Conservation (phyloP, 1,139 yeast species). For the Geotrichum fermentans region DNA sequence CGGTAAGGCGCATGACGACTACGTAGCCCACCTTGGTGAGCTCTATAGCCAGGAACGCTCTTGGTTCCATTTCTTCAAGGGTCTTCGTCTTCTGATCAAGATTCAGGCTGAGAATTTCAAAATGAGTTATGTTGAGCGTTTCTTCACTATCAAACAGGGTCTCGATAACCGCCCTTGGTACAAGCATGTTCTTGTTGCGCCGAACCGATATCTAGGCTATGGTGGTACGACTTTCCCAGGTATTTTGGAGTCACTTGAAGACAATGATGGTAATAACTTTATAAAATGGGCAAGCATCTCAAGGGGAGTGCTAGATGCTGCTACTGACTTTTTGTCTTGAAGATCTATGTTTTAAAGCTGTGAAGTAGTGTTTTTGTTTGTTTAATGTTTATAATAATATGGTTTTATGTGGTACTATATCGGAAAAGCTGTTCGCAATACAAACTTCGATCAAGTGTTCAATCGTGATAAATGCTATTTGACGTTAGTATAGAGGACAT, state of each 20-base stretch:
- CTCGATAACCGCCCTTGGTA: constrained; percentile 73
- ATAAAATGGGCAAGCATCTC: constrained; percentile 11
- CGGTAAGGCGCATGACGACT: constrained; percentile 32
- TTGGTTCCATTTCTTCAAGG: constrained; percentile 32
- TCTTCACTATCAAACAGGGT: constrained; percentile 60
- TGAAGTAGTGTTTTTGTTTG: too few species aligned
- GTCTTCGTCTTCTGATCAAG: constrained; percentile 28
- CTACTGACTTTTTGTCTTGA: not conserved
- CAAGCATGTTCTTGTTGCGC: constrained; percentile 76
- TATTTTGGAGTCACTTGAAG: constrained; percentile 73
- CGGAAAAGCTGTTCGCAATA: too few species aligned
- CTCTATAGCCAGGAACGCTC: constrained; percentile 30
- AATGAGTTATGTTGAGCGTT: constrained; percentile 48
- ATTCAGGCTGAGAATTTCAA: constrained; percentile 37
- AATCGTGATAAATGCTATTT: too few species aligned
- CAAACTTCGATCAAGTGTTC: too few species aligned
- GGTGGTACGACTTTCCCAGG: constrained; percentile 82
- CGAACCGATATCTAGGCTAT: constrained; percentile 82
- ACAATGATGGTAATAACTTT: constrained; percentile 28
- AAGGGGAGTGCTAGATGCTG: constrained; percentile 1
- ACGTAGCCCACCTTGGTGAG: constrained; percentile 29
- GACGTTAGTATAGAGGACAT: too few species aligned
- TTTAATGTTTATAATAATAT: too few species aligned
- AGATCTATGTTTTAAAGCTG: too few species aligned
- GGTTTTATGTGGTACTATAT: too few species aligned